Percentiles rank a stretch among this genome's conserved stretches.
phyloP scores from a whole-genome alignment of 2,329 filamentous ascomycete species.

The Esteya vermicola region DNA sequence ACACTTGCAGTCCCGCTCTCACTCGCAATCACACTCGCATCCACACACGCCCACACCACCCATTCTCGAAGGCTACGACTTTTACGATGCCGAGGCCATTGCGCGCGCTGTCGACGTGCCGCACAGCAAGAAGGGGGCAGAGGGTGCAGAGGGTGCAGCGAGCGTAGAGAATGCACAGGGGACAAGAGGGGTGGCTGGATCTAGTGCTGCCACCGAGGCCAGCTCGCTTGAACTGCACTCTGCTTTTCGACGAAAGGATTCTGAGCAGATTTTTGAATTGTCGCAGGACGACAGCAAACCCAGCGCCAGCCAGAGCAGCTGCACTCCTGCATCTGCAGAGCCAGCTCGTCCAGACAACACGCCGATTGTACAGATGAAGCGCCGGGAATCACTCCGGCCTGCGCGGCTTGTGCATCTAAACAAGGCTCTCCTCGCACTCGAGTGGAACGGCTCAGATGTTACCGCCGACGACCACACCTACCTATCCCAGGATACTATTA shows the following conservation, averaged over 20 bases:
- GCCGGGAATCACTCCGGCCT: not conserved
- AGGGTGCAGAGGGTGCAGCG: slow-evolving; percentile 12
- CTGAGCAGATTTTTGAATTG: slow-evolving; percentile 44
- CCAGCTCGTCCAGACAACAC: too few species aligned
- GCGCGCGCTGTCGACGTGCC: slow-evolving; percentile 39
- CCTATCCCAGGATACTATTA: slow-evolving; percentile 6
- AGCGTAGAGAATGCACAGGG: slow-evolving; percentile 20
- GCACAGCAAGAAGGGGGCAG: not conserved
- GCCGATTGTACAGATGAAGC: too few species aligned
- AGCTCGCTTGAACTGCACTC: slow-evolving; percentile 17
- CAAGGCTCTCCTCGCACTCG: slow-evolving; percentile 6
- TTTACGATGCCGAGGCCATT: slow-evolving; percentile 46
- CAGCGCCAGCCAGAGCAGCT: not conserved
- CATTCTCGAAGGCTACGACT: slow-evolving; percentile 53
- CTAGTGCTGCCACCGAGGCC: slow-evolving; percentile 17
- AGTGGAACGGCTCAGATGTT: slow-evolving; percentile 6
- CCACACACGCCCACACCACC: too few species aligned
- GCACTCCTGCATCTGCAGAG: not conserved
- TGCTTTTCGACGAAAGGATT: slow-evolving; percentile 32
- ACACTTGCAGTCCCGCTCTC: slow-evolving; percentile 34
- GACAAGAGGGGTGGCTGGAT: slow-evolving; percentile 14
- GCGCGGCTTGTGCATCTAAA: slow-evolving; percentile 7
- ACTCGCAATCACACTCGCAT: too few species aligned
- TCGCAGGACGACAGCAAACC: slow-evolving; percentile 22
- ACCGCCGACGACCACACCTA: slow-evolving; percentile 3